Evolutionary conservation across 164 flowering plant genomes (phyloP).

Genomic region (Echeveria elegans): DNA sequence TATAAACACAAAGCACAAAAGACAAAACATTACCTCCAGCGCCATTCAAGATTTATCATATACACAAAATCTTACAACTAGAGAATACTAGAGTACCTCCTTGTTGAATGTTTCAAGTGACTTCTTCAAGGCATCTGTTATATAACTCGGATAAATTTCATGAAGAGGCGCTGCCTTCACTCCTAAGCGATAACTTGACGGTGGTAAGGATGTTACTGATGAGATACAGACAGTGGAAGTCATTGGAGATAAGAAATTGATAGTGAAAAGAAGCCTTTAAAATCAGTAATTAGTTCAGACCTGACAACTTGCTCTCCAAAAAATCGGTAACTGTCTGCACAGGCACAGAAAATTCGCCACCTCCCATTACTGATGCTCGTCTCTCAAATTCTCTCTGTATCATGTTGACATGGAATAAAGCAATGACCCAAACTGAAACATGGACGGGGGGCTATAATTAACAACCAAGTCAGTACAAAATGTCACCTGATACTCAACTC

Average conservation of each 20-base stretch:
- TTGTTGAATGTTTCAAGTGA: conserved; percentile 63
- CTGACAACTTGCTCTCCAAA: conserved; percentile 62
- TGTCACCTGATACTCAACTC: conserved; percentile 84
- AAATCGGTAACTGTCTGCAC: conserved; percentile 86
- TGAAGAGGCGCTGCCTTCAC: conserved; percentile 85
- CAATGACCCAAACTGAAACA: background rate
- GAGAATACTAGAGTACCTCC: conserved; percentile 42
- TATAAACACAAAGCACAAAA: conserved; percentile 20
- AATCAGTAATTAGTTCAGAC: conserved; percentile 23
- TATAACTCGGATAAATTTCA: conserved; percentile 58
- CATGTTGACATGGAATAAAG: background rate
- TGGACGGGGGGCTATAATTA: background rate
- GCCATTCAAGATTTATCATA: background rate
- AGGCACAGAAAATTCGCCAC: conserved; percentile 88
- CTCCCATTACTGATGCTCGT: conserved; percentile 85
- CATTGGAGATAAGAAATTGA: background rate
- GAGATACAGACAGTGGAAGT: conserved; percentile 12
- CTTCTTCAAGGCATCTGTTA: conserved; percentile 63
- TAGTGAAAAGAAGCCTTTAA: background rate
- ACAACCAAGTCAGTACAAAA: background rate
- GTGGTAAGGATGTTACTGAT: conserved; percentile 56
- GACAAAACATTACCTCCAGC: background rate
- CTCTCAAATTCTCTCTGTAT: conserved; percentile 67
- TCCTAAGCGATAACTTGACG: conserved; percentile 94
- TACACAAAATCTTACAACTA: background rate